These are phyloP conservation scores for Aureobasidium sp. DNA, from an alignment of 2,329 filamentous ascomycete species.

Conservation along the genomic window DNA sequence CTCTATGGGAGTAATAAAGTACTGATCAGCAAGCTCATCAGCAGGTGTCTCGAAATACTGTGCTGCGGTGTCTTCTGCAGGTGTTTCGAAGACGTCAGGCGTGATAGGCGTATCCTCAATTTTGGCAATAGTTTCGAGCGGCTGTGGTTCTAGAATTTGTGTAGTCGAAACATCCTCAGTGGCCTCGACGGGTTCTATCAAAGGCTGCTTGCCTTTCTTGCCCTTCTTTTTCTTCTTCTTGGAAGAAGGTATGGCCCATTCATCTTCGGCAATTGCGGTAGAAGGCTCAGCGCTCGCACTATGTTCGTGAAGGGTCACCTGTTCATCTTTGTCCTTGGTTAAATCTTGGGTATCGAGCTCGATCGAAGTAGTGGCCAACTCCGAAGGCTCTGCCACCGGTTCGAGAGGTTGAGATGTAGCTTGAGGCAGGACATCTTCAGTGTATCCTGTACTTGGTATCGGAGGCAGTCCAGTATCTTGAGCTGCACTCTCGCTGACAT, in stretches of 20 bases:
- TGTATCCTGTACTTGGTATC: neutral
- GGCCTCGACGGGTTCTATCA: neutral
- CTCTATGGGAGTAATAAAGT: neutral
- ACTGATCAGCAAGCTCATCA: neutral
- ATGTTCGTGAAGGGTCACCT: neutral
- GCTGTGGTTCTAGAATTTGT: neutral
- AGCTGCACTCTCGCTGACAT: too few species aligned
- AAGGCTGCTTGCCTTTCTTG: slow-evolving; percentile 17
- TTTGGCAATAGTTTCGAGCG: neutral
- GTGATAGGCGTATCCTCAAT: neutral
- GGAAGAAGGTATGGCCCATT: slow-evolving; percentile 8
- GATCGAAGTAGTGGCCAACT: neutral
- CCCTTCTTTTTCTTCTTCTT: slow-evolving; percentile 21
- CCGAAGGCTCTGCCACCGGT: neutral
- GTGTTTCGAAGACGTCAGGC: slow-evolving; percentile 3
- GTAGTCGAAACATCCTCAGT: neutral
- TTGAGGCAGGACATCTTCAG: neutral
- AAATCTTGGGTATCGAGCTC: neutral
- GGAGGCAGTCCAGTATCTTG: neutral
- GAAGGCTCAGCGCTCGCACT: neutral
- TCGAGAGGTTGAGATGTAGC: neutral
- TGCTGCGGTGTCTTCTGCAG: neutral
- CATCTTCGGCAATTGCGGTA: neutral
- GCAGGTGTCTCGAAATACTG: neutral
- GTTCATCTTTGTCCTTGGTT: neutral